These are phyloP conservation scores for Nigrospora sphaerica DNA, from an alignment of 2,329 filamentous ascomycete species.

Conservation along the genomic window DNA sequence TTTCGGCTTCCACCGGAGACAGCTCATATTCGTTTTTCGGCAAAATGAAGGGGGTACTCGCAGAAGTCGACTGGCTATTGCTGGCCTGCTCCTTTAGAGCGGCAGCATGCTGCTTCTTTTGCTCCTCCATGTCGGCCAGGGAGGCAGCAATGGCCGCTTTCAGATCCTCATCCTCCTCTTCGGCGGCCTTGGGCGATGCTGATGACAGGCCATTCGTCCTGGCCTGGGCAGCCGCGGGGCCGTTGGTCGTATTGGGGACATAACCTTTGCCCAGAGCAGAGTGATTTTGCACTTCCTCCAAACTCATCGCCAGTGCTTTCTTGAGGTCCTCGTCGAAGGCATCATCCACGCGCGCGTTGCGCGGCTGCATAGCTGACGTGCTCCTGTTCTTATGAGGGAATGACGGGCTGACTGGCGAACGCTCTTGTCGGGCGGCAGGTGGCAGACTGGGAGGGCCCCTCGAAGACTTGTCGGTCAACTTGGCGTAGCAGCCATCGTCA, in stretches of 20 bases:
- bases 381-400: slow-evolving; percentile 57
- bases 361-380: slow-evolving; percentile 73
- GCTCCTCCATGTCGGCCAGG: slow-evolving; percentile 93
- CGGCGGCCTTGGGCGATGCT: slow-evolving; percentile 40
- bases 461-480: slow-evolving; percentile 70
- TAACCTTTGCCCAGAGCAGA: slow-evolving; percentile 52
- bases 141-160: slow-evolving; percentile 95
- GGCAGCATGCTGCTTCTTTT: slow-evolving; percentile 85
- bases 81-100: slow-evolving; percentile 73
- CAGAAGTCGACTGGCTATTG: slow-evolving; percentile 37
- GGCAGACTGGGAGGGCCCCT: slow-evolving; percentile 23
- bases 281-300: slow-evolving; percentile 82
- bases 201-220: slow-evolving; percentile 27
- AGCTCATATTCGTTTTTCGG: slow-evolving; percentile 94
- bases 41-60: slow-evolving; percentile 47
- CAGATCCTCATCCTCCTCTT: slow-evolving; percentile 87
- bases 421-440: slow-evolving; percentile 33
- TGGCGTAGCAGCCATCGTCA: slow-evolving; percentile 91
- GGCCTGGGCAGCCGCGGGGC: slow-evolving; percentile 17
- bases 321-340: slow-evolving; percentile 94
- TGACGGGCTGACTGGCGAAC: slow-evolving; percentile 35
- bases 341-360: slow-evolving; percentile 80
- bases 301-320: slow-evolving; percentile 88
- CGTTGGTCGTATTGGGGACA: slow-evolving; percentile 47
- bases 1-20: slow-evolving; percentile 88